Evolutionary conservation across 805 yeast genomes (phyloP).

Genomic region (Kuraishia hungarica): DNA sequence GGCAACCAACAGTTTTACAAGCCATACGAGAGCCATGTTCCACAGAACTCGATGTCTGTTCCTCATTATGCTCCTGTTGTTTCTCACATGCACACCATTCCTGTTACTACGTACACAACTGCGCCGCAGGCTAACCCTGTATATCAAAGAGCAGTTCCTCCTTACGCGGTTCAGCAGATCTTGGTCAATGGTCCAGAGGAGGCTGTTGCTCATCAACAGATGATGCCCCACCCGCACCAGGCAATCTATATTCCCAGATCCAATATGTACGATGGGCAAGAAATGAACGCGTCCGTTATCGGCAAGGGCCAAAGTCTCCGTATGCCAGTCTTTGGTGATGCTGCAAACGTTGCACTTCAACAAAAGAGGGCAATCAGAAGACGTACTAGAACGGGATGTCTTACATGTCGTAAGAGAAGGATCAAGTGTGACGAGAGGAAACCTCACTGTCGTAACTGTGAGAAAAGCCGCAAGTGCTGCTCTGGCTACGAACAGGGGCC

Average conservation of each 20-base stretch:
- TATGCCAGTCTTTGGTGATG: background rate
- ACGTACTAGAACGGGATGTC: slow-evolving; percentile 68
- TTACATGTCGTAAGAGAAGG: slow-evolving; percentile 63
- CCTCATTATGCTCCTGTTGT: background rate
- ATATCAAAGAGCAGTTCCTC: background rate
- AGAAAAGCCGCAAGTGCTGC: slow-evolving; percentile 54
- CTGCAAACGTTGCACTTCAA: background rate
- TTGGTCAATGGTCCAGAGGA: background rate
- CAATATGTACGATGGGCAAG: background rate
- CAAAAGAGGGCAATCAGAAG: slow-evolving; percentile 40
- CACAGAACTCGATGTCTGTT: background rate
- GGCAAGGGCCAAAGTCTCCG: background rate
- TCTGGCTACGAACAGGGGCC: slow-evolving; percentile 51
- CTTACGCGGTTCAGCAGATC: background rate
- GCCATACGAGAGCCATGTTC: background rate
- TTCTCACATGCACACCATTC: background rate
- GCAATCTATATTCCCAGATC: background rate
- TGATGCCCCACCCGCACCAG: background rate
- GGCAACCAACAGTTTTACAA: background rate
- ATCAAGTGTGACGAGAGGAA: slow-evolving; percentile 72
- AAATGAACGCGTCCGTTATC: background rate
- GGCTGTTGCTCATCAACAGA: background rate
- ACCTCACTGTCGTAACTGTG: slow-evolving; percentile 63
- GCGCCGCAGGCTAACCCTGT: background rate
- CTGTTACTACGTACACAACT: background rate